Base-by-base conservation (phyloP, 306 rosid genomes). In the Malus asiatica region DNA sequence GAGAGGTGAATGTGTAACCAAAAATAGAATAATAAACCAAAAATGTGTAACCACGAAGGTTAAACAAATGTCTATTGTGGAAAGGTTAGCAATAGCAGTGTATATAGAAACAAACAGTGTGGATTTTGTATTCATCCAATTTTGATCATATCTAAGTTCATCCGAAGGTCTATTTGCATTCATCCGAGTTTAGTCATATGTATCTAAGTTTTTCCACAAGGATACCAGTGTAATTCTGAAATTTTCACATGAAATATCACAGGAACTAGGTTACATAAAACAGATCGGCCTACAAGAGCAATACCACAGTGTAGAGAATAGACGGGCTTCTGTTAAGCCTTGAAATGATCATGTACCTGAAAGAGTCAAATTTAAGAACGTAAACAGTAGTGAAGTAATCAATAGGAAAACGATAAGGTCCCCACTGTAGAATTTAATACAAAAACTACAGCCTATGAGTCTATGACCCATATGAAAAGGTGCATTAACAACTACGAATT, bases 331-430 rank as follows among this genome's bases (percentile, higher is more conserved):
- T 83, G 81, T 78, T 58, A 83, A 80, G 91, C 88, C 77, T 90
- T 57, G 98, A 92, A 78, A 92, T 76, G 82, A 89, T 74, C 98
- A 94, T 92, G 88, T 81, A 92, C 95, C 96, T 94, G 92, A 80
- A 81, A 88, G 74, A 40, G 67, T 45, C 72, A 87, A 78, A 75
- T 68, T 65, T 80, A 13, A 27, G 78, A 81, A 87, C 51, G 82
- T 84, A 66, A 79, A 76, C 40, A 58, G 78, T 71, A 71, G 11
- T 16, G 78, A 77, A 79, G 27, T 59, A 68, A 51, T 53, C 40
- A 71, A 68, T 8, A 58, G 22, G 7, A 57, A 76, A 66, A 42
- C 12, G 12, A 42, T 42, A 42, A 42, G 12, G 45, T 42, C 45
- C 45, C 45, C 45, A 42, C 45, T 9, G 45, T 42, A 42, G 45